phyloP scores from a whole-genome alignment of 805 yeast genomes.

The Kuraishia molischiana region DNA sequence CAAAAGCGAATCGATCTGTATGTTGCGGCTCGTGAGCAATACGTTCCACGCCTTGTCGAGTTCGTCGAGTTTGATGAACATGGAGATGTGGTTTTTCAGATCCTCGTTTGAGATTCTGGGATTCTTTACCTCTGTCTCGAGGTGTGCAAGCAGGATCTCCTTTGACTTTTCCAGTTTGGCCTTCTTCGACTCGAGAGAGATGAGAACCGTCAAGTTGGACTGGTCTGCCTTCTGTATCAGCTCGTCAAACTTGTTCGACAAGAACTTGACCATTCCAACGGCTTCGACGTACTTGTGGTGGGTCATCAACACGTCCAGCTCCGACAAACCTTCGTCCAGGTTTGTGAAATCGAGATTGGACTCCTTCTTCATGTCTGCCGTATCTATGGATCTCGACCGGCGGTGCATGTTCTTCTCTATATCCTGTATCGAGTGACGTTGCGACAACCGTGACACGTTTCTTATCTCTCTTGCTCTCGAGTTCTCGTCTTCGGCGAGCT shows the following conservation, averaged over 20 bases:
- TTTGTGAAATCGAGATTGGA: not conserved
- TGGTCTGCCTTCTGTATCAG: not conserved
- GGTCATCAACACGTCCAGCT: conserved; percentile 38
- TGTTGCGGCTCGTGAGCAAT: conserved; percentile 37
- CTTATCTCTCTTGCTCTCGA: conserved; percentile 30
- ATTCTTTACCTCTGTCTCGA: conserved; percentile 17
- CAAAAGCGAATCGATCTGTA: conserved; percentile 35
- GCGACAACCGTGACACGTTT: conserved; percentile 30
- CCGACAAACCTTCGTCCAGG: conserved; percentile 38
- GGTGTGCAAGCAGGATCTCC: conserved; percentile 4
- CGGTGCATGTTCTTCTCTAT: conserved; percentile 54
- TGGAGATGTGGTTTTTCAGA: conserved; percentile 15
- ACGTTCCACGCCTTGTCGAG: conserved; percentile 38
- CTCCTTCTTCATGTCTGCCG: conserved; percentile 10
- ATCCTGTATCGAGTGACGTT: conserved; percentile 36
- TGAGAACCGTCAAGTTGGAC: not conserved
- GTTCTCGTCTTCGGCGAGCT: conserved; percentile 40
- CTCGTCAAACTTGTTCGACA: conserved; percentile 12
- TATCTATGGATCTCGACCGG: conserved; percentile 42
- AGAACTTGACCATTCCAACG: conserved; percentile 21
- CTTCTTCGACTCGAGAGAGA: not conserved
- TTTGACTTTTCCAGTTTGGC: conserved; percentile 9
- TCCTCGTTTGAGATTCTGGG: conserved; percentile 15
- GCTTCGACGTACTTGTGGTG: conserved; percentile 35
- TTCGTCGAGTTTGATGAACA: conserved; percentile 26